Evolutionary conservation across 1,139 yeast species (phyloP), one percentile per base, ranked within the genome.

Genomic region (Spathaspora jeffriesii): DNA sequence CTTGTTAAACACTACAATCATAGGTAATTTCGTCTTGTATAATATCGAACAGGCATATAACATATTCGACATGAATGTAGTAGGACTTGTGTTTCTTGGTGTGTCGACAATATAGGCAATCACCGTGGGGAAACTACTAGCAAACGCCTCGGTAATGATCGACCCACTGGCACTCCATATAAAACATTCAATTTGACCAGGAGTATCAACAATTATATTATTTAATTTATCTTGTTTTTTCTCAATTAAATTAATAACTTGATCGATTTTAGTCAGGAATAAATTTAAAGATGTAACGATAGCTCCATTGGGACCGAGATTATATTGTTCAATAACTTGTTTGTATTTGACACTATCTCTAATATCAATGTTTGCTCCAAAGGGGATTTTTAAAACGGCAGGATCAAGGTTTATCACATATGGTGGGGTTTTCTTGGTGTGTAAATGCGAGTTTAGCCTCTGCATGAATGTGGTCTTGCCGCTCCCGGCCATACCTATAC

Each of bases 391-490:
- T 53, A 88, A 70, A 21, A 93, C 99, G 0, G 99, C 99, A 0
- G 99, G 99, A 68, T 95, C 99, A 44, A 95, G 74, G 63, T 95
- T 95, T 52, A 95, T 82, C 34, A 93, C 96, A 67, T 95, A 95
- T 11, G 95, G 93, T 9, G 91, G 88, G 8, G 86, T 79, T 48
- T 79, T 73, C 54, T 84, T 76, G 39, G 88, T 53, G 60, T 92
- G 96, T 40, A 93, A 73, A 64, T 93, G 96, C 1, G 97, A 82
- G 68, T 92, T 93, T 50, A 95, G 72, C 52, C 99, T 74, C 65
- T 95, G 99, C 91, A 95, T 86, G 65, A 95, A 93, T 3, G 99
- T 95, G 70, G 99, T 93, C 69, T 95, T 95, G 59, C 99, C 99
- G 45, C 96, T 85, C 39, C 96, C 97, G 59, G 97, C 97, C 97